Evolutionary conservation across 345 rosid genomes (phyloP).

Genomic region (Ailanthus altissimus): DNA sequence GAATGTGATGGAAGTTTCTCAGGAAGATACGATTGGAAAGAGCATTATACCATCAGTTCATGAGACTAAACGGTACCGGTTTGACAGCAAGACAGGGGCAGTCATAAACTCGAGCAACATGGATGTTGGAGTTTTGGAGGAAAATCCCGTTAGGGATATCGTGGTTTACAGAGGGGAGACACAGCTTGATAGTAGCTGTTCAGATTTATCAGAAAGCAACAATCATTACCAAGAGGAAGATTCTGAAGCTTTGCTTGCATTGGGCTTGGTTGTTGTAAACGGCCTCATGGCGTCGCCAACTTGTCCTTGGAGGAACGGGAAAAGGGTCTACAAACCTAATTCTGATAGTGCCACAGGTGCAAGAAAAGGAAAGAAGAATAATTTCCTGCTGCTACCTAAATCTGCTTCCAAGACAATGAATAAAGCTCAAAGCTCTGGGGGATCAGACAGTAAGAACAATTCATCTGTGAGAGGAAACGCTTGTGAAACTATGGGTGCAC

Average conservation of each 20-base stretch:
- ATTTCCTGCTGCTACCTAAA: slow-evolving; percentile 17
- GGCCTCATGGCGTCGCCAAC: slow-evolving; percentile 38
- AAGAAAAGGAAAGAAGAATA: slow-evolving; percentile 40
- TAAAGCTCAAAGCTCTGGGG: slow-evolving; percentile 27
- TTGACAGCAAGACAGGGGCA: slow-evolving; percentile 11
- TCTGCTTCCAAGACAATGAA: slow-evolving; percentile 25
- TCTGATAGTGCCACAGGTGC: slow-evolving; percentile 22
- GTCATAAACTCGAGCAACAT: slow-evolving; percentile 10
- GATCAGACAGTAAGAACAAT: slow-evolving; percentile 18
- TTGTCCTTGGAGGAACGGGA: slow-evolving; percentile 31
- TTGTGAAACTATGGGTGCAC: slow-evolving; percentile 12
- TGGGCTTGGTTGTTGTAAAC: slow-evolving; percentile 26
- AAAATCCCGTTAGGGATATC: slow-evolving; percentile 28
- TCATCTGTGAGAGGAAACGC: slow-evolving; percentile 14
- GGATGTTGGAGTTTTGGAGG: slow-evolving; percentile 20
- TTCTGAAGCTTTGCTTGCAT: neutral
- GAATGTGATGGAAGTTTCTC: slow-evolving; percentile 18
- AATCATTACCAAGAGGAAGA: slow-evolving; percentile 19
- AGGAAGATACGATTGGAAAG: slow-evolving; percentile 20
- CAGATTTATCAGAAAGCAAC: slow-evolving; percentile 19
- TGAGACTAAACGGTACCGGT: slow-evolving; percentile 27
- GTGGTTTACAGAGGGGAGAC: slow-evolving; percentile 14
- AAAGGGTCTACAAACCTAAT: slow-evolving; percentile 19
- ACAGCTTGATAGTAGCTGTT: slow-evolving; percentile 20
- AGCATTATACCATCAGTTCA: slow-evolving; percentile 12